phyloP scores from a whole-genome alignment of 2,329 filamentous ascomycete species.

The Aspergillus sergii region DNA sequence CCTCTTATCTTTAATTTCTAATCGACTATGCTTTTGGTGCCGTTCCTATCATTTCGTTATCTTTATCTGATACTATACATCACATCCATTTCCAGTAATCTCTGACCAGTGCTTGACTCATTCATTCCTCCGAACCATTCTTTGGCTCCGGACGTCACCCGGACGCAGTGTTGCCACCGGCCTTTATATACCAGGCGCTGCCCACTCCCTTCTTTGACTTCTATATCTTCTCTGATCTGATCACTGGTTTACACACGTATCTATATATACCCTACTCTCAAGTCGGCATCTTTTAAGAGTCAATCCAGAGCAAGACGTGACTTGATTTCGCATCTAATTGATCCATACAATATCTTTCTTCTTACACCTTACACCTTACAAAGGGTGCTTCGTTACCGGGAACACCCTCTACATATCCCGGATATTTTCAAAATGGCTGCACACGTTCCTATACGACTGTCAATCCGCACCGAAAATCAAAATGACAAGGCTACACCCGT shows the following conservation, averaged over 20 bases:
- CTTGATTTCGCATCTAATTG: neutral
- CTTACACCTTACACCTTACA: neutral
- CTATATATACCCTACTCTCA: constrained; percentile 10
- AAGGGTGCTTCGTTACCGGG: neutral
- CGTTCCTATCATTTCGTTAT: constrained; percentile 3
- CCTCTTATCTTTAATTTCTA: constrained; percentile 8
- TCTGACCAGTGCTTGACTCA: neutral
- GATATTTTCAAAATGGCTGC: constrained; percentile 9
- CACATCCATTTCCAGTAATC: neutral
- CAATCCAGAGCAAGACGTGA: neutral
- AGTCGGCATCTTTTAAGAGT: neutral
- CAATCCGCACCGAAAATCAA: constrained; percentile 27
- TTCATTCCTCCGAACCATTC: constrained; percentile 3
- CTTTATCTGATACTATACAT: neutral
- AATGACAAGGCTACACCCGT: constrained; percentile 13
- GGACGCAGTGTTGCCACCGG: neutral
- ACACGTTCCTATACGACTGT: constrained; percentile 28
- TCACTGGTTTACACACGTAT: neutral
- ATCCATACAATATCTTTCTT: neutral
- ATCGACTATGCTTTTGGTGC: neutral
- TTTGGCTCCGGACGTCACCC: neutral
- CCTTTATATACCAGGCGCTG: neutral
- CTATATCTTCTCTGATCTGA: neutral
- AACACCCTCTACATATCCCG: too few relatives aligned
- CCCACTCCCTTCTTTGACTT: neutral